Evolutionary conservation across 331 rosid genomes (phyloP).

Genomic region (Arachis monticola): DNA sequence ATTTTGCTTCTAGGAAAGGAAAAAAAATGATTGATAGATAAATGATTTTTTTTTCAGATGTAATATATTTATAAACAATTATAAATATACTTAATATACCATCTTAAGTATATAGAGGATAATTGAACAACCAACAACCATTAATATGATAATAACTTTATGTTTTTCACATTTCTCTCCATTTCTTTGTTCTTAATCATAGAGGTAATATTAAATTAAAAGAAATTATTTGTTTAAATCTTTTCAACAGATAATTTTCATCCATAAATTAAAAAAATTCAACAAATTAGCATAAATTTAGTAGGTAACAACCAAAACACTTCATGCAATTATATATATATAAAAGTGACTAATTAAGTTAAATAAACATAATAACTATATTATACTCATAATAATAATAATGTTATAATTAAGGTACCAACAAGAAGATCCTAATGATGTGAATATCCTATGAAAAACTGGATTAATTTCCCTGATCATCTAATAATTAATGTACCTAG

Average conservation of each 20-base stretch:
- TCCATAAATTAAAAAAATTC: background rate
- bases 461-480: conserved; percentile 8
- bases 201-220: too few relatives aligned
- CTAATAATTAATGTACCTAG: conserved; percentile 9
- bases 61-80: too few relatives aligned
- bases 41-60: too few relatives aligned
- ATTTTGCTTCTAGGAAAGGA: too few relatives aligned
- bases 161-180: too few relatives aligned
- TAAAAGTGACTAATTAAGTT: conserved; percentile 11
- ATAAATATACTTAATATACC: too few relatives aligned
- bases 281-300: background rate
- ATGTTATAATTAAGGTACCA: conserved; percentile 14
- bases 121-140: too few relatives aligned
- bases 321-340: background rate
- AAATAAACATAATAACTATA: conserved; percentile 21
- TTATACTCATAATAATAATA: background rate
- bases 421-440: conserved; percentile 46
- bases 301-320: conserved; percentile 1
- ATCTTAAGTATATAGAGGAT: too few relatives aligned
- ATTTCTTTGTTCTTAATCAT: too few relatives aligned
- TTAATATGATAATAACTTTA: too few relatives aligned
- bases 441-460: conserved; percentile 48
- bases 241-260: background rate
- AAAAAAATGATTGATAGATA: too few relatives aligned
- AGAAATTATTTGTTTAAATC: too few relatives aligned